Evolutionary conservation across 192 early-diverging fungal genomes (phyloP), one percentile per base, ranked within the genome.

Genomic region (Geosiphon pyriformis): DNA sequence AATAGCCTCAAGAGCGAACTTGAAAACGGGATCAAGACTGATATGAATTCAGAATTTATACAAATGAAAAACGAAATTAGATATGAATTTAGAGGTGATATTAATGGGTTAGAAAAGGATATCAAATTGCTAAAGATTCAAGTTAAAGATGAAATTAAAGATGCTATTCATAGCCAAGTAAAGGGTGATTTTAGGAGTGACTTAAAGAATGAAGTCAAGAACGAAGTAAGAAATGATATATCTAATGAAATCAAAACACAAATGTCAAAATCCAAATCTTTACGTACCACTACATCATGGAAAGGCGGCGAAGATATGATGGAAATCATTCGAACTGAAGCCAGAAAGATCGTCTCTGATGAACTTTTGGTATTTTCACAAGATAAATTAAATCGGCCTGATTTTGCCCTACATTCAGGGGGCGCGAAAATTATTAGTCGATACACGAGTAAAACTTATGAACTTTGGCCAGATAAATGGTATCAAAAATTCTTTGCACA

Each of bases 371-470:
- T 52, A 11, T 65, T 53, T 54, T 65, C 63, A 53, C 63, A 65
- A 37, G 63, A 65, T 65, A 65, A 65, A 52, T 33, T 65, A 35
- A 65, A 65, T 65, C n/a, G 18, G 25, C 50, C 63, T 3, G 63
- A 65, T 65, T 65, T 65, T 53, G 63, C 63, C 23, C 35, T 65
- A 26, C 20, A 51, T 26, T 35, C 63, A 8, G 63, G 49, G 4
- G 63, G 63, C 0, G 63, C 63, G 8, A 65, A 65, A 53, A 32
- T 65, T 25, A 65, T 65, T 34, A 37, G 50, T 37, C 4, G 20
- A 53, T 53, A 25, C 29, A 65, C 63, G 23, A 53, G 50, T 23
- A 51, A 51, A 27, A 65, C 63, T 0, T 65, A 65, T 53, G 63
- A 65, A 31, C n/a, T 53, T 25, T 65, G 63, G 63, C 63, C 63